A percentile compares a stretch with the other conserved stretches of the same genome.
These are phyloP conservation scores for Rhynchospora tenuis DNA, from an alignment of 176 grass and related monocot species.

Conservation along the genomic window DNA sequence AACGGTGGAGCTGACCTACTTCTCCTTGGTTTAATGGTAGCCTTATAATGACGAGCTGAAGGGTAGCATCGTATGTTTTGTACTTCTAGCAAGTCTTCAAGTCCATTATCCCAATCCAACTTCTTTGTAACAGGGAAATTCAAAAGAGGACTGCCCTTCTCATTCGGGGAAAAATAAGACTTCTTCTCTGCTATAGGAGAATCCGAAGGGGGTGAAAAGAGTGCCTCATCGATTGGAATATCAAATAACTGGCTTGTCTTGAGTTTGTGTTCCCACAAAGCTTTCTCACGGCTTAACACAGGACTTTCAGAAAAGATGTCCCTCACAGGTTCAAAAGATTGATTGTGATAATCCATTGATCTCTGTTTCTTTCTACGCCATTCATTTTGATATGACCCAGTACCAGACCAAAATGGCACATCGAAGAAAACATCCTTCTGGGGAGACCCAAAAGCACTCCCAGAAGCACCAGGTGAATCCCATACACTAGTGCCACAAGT, in stretches of 20 bases:
- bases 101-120: slow-evolving; percentile 14
- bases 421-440: slow-evolving; percentile 25
- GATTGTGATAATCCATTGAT: slow-evolving; percentile 13
- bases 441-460: slow-evolving; percentile 25
- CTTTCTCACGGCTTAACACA: slow-evolving; percentile 39
- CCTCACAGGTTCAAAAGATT: slow-evolving; percentile 19
- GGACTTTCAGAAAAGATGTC: slow-evolving; percentile 26
- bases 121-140: slow-evolving; percentile 32
- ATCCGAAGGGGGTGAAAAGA: background rate
- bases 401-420: slow-evolving; percentile 16
- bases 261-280: slow-evolving; percentile 24
- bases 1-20: slow-evolving; percentile 82
- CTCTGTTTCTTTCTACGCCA: background rate
- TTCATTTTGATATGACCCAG: background rate
- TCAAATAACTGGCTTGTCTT: slow-evolving; percentile 14
- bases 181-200: slow-evolving; percentile 33
- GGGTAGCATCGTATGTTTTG: slow-evolving; percentile 24
- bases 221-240: background rate
- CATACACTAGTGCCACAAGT: background rate
- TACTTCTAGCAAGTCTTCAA: slow-evolving; percentile 28
- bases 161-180: background rate
- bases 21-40: slow-evolving; percentile 37
- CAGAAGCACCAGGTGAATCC: slow-evolving; percentile 24
- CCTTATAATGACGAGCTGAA: slow-evolving; percentile 27
- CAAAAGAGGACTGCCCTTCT: slow-evolving; percentile 18